Base-by-base conservation (phyloP, 345 rosid genomes). In the Populus ilicifolia region DNA sequence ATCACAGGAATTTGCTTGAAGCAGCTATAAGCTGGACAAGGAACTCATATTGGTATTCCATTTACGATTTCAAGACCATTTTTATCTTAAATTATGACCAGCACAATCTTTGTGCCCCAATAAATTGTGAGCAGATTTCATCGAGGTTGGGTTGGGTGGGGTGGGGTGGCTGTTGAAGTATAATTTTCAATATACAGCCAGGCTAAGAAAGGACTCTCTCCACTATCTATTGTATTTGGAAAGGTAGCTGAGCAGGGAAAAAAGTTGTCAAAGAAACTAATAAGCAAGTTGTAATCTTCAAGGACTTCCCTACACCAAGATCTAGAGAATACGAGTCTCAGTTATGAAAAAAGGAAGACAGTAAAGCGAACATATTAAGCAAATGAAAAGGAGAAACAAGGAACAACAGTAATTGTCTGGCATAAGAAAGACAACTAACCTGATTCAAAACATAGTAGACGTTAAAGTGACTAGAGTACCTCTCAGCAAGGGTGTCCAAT, bases 371-470 rank as follows among this genome's bases (percentile, higher is more conserved):
- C 7, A 18, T 20, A 33, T 38, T 38, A 68, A 43, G 5, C 6
- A 35, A 10, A 39, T 35, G 18, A 8, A 36, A 68, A 36, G 30
- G 43, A 17, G 25, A 54, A 43, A 27, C 7, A 8, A 16, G 25
- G n/a, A 35, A n/a, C 27, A 38, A 30, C 5, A 27, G 35, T n/a
- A n/a, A 59, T 33, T 6, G 14, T 29, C 13, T 27, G 63, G 69
- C 54, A 67, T 52, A 59, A 27, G 77, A 67, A 52, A 65, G 1
- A 33, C n/a, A 77, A 70, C 84, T 78, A 50, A 93, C 99, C 98
- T 96, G 96, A 87, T 96, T 96, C 83, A 96, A 78, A 79, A 94
- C 99, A 44, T 89, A 90, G 87, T 89, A 94, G 73, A 92, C 71
- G 54, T 88, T 84, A 86, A 92, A 94, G 74, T 88, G 91, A 65